Percentiles rank a stretch among this genome's conserved stretches.
These are phyloP conservation scores for Fusarium anthophilum DNA, from an alignment of 2,329 filamentous ascomycete species.

Conservation along the genomic window DNA sequence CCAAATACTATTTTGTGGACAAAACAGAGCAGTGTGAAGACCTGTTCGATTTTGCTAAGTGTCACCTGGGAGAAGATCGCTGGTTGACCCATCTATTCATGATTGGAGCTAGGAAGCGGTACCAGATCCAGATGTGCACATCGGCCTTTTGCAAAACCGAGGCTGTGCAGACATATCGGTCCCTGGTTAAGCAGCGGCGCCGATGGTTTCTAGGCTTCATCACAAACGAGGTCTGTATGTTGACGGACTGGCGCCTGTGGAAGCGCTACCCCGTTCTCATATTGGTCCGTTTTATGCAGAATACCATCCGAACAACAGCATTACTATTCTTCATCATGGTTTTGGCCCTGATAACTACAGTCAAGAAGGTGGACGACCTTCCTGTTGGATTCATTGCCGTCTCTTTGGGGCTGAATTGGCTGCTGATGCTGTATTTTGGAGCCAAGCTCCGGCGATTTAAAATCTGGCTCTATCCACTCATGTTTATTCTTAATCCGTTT, in stretches of 20 bases:
- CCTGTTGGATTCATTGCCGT: slow-evolving; percentile 94
- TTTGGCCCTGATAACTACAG: slow-evolving; percentile 85
- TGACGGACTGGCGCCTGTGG: slow-evolving; percentile 94
- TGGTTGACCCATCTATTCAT: slow-evolving; percentile 99
- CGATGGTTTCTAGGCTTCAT: slow-evolving; percentile 98
- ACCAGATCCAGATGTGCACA: slow-evolving; percentile 98
- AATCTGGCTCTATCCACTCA: slow-evolving; percentile 92
- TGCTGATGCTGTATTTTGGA: slow-evolving; percentile 96
- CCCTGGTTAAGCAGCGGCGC: slow-evolving; percentile 90
- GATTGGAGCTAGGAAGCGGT: slow-evolving; percentile 92
- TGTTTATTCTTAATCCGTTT: slow-evolving; percentile 95
- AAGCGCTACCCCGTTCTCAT: slow-evolving; percentile 88
- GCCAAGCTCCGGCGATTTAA: slow-evolving; percentile 88
- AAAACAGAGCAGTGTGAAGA: slow-evolving; percentile 96
- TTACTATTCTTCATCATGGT: slow-evolving; percentile 95
- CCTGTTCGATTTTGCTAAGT: slow-evolving; percentile 96
- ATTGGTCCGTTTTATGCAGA: slow-evolving; percentile 90
- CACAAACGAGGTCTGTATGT: slow-evolving; percentile 97
- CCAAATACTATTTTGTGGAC: slow-evolving; percentile 98
- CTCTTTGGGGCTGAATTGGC: slow-evolving; percentile 91
- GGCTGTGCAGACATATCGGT: slow-evolving; percentile 87
- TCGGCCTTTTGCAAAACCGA: slow-evolving; percentile 99
- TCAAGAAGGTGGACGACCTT: slow-evolving; percentile 78
- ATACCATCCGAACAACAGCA: slow-evolving; percentile 94
- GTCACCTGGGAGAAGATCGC: slow-evolving; percentile 92